phyloP scores from a whole-genome alignment of 805 yeast genomes.

The Cyberlindnera mrakii region DNA sequence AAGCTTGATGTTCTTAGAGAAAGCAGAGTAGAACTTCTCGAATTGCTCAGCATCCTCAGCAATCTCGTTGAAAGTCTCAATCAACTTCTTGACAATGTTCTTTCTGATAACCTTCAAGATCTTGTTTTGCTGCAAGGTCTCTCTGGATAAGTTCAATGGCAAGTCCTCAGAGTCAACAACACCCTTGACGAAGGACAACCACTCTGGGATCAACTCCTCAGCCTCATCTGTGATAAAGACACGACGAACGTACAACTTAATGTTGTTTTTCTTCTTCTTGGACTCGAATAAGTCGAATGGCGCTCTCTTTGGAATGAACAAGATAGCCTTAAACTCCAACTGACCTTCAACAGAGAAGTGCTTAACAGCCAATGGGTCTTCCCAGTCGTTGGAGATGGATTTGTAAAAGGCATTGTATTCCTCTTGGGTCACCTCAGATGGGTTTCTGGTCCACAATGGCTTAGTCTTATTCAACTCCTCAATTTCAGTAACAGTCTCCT shows the following conservation, averaged over 20 bases:
- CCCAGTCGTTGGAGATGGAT: constrained; percentile 99
- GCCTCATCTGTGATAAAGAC: constrained; percentile 99
- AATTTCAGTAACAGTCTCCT: constrained; percentile 89
- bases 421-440: constrained; percentile 94
- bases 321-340: constrained; percentile 96
- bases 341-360: constrained; percentile 99
- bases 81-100: constrained; percentile 97
- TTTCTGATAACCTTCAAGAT: constrained; percentile 98
- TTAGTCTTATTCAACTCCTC: constrained; percentile 98
- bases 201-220: constrained; percentile 98
- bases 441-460: constrained; percentile 99
- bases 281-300: constrained; percentile 98
- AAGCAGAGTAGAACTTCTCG: constrained; percentile 96
- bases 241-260: constrained; percentile 97
- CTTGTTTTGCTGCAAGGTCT: constrained; percentile 99
- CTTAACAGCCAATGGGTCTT: constrained; percentile 98
- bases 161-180: constrained; percentile 99
- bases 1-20: constrained; percentile 95
- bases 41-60: constrained; percentile 99
- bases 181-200: constrained; percentile 97
- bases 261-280: constrained; percentile 98
- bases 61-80: constrained; percentile 98
- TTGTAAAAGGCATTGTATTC: constrained; percentile 99
- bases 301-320: constrained; percentile 98
- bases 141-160: constrained; percentile 99